These are phyloP conservation scores for Viola pubescens DNA, from an alignment of 441 rosid genomes.

Conservation along the genomic window DNA sequence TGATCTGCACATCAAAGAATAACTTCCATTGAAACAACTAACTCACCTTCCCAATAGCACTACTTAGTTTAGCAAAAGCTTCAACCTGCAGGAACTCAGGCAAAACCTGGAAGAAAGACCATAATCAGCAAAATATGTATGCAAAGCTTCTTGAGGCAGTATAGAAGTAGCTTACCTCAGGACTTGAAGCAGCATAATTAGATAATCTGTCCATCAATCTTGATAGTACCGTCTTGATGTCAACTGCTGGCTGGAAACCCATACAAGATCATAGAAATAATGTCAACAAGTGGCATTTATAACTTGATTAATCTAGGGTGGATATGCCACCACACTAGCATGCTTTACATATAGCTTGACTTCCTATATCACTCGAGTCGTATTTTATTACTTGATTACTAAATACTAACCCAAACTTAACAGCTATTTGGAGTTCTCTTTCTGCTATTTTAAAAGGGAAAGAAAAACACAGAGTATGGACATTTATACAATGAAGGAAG, in stretches of 20 bases:
- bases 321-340: no score
- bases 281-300: constrained; percentile 2
- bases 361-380: no score
- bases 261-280: constrained; percentile 6
- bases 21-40: neutral
- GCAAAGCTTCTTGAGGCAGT: neutral
- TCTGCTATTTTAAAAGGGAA: no score
- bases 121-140: neutral
- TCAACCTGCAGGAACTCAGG: constrained; percentile 94
- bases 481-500: no score
- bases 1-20: neutral
- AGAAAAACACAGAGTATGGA: no score
- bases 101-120: constrained; percentile 30
- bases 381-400: no score
- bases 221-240: constrained; percentile 91
- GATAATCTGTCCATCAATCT: constrained; percentile 94
- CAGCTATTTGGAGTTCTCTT: no score
- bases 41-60: constrained; percentile 87
- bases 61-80: constrained; percentile 95
- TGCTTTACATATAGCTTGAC: no score
- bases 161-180: constrained; percentile 36
- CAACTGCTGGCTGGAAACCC: constrained; percentile 70
- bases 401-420: no score
- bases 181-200: constrained; percentile 85
- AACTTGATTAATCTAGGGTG: no score